Evolutionary conservation across 768 basidiomycete species (phyloP).

Genomic region (Macrolepiota albuminosa): DNA sequence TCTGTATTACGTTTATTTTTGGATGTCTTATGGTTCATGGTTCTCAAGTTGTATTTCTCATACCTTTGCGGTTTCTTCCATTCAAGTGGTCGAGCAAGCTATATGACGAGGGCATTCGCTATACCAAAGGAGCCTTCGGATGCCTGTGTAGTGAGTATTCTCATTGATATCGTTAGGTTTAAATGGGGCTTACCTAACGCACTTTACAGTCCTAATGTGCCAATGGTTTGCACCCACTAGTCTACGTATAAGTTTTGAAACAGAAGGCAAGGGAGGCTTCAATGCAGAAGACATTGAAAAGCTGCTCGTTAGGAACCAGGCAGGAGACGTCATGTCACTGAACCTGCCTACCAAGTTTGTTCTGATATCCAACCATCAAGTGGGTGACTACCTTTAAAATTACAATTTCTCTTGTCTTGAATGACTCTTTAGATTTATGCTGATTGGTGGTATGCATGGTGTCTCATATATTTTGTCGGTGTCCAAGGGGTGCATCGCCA

Average conservation of each 20-base stretch:
- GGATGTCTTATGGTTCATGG: slow-evolving; percentile 68
- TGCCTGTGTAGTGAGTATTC: slow-evolving; percentile 58
- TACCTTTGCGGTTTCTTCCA: slow-evolving; percentile 66
- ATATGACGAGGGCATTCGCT: slow-evolving; percentile 69
- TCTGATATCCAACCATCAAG: slow-evolving; percentile 92
- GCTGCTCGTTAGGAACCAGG: slow-evolving; percentile 50
- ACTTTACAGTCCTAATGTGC: slow-evolving; percentile 61
- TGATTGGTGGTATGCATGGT: slow-evolving; percentile 91
- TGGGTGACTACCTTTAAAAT: slow-evolving; percentile 24
- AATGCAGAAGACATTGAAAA: slow-evolving; percentile 52
- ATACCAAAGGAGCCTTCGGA: slow-evolving; percentile 82
- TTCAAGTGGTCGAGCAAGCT: slow-evolving; percentile 46
- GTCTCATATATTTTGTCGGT: slow-evolving; percentile 66
- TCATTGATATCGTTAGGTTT: background rate
- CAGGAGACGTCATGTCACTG: slow-evolving; percentile 55
- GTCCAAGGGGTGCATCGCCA: slow-evolving; percentile 59
- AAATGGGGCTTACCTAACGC: background rate
- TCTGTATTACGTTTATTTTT: slow-evolving; percentile 51
- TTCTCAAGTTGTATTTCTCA: slow-evolving; percentile 66
- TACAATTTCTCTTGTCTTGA: background rate
- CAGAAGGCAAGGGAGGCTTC: slow-evolving; percentile 59
- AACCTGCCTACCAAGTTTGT: slow-evolving; percentile 77
- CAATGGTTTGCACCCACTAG: slow-evolving; percentile 81
- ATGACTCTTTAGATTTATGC: slow-evolving; percentile 53
- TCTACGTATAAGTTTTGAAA: slow-evolving; percentile 70